Evolutionary conservation across 2,329 filamentous ascomycete species (phyloP).

Genomic region (Sporothrix brunneoviolacea): DNA sequence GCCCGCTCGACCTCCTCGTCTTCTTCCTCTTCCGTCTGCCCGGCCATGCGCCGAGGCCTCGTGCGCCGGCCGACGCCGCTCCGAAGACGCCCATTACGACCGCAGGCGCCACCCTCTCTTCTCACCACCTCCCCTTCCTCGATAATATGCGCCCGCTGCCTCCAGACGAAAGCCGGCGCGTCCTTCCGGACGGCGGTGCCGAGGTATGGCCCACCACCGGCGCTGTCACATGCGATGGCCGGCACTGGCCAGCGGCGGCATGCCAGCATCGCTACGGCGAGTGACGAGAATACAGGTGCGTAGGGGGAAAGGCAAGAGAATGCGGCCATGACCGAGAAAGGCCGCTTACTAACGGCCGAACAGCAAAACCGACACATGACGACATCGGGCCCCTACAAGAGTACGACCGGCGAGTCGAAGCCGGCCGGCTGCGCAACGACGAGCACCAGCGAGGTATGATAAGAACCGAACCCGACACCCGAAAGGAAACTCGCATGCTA

Average conservation of each 20-base stretch:
- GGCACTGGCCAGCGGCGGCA: constrained; percentile 12
- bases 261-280: constrained; percentile 16
- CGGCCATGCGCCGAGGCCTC: constrained; percentile 14
- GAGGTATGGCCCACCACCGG: background rate
- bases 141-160: constrained; percentile 15
- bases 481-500: background rate
- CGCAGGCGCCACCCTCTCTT: background rate
- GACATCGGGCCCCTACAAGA: constrained; percentile 70
- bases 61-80: constrained; percentile 11
- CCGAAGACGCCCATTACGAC: constrained; percentile 1
- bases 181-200: background rate
- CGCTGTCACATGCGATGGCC: constrained; percentile 15
- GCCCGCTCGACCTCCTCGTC: constrained; percentile 1
- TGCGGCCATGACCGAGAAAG: background rate
- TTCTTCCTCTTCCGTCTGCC: constrained; percentile 8
- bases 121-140: background rate
- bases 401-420: constrained; percentile 74
- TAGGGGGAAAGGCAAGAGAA: background rate
- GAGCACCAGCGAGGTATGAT: constrained; percentile 74
- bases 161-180: constrained; percentile 7
- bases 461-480: background rate
- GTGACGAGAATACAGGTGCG: constrained; percentile 21
- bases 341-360: background rate
- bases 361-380: constrained; percentile 18
- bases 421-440: constrained; percentile 73